phyloP scores from a whole-genome alignment of 2,329 filamentous ascomycete species.

The Phyllosticta paracitricarpa region DNA sequence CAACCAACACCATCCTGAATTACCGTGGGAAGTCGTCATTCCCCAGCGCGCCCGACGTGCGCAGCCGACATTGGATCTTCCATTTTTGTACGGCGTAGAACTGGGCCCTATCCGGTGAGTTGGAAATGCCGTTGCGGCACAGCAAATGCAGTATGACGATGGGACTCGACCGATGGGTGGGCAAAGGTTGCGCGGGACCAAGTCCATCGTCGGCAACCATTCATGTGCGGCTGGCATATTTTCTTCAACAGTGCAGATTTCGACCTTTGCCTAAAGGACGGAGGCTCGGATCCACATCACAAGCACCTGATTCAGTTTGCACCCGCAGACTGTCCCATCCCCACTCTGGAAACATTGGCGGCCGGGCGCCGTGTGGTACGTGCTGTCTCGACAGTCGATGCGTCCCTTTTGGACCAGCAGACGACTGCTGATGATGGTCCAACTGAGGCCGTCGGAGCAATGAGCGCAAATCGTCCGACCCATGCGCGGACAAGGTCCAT shows the following conservation, averaged over 20 bases:
- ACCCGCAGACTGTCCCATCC: background rate
- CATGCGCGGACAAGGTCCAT: conserved; percentile 1
- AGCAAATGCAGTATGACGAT: background rate
- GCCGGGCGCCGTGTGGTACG: background rate
- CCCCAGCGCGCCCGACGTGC: background rate
- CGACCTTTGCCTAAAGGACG: background rate
- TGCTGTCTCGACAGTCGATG: background rate
- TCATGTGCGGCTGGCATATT: background rate
- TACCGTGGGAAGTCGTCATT: background rate
- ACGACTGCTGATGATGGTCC: background rate
- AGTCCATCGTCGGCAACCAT: background rate
- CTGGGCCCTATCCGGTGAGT: background rate
- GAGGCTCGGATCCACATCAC: background rate
- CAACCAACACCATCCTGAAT: background rate
- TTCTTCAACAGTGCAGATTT: background rate
- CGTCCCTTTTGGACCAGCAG: background rate
- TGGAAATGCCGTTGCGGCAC: background rate
- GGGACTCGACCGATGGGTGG: too few relatives aligned
- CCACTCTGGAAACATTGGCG: background rate
- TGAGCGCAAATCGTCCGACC: background rate
- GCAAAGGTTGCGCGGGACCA: background rate
- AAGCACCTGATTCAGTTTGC: background rate
- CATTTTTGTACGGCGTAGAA: background rate
- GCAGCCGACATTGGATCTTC: background rate
- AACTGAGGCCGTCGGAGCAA: background rate